These are phyloP conservation scores for Ormosia emarginata DNA, from an alignment of 306 rosid species.

Conservation along the genomic window DNA sequence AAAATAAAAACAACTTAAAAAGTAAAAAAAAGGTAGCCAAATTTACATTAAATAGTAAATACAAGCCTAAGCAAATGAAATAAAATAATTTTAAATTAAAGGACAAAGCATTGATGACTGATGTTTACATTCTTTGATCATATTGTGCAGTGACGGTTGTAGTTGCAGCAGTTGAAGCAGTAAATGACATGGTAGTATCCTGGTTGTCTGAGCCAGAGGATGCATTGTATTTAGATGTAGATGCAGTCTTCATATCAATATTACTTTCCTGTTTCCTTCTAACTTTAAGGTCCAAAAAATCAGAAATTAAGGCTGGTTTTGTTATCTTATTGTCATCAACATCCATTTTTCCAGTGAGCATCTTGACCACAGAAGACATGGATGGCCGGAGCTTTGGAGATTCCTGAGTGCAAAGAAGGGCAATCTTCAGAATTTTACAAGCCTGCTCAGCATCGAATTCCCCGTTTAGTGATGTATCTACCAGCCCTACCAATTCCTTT, in stretches of 20 bases:
- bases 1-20: background rate
- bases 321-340: conserved; percentile 47
- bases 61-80: conserved; percentile 24
- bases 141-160: conserved; percentile 34
- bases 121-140: conserved; percentile 40
- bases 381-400: conserved; percentile 79
- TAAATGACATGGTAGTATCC: conserved; percentile 41
- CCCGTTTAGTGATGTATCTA: conserved; percentile 60
- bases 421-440: conserved; percentile 66
- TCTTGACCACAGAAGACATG: conserved; percentile 86
- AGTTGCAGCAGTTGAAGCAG: conserved; percentile 39
- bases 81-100: background rate
- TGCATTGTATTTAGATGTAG: conserved; percentile 28
- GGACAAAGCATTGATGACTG: background rate
- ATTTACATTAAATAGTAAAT: conserved; percentile 33
- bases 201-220: conserved; percentile 47
- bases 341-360: conserved; percentile 62
- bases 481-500: conserved; percentile 55
- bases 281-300: conserved; percentile 82
- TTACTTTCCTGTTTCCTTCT: conserved; percentile 22
- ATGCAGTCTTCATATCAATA: conserved; percentile 1
- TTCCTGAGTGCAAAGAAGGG: conserved; percentile 94
- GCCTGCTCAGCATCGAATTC: conserved; percentile 85
- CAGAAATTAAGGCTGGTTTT: conserved; percentile 84
- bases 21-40: conserved; percentile 8